phyloP scores from a whole-genome alignment of 805 yeast genomes.

The Candida maris region DNA sequence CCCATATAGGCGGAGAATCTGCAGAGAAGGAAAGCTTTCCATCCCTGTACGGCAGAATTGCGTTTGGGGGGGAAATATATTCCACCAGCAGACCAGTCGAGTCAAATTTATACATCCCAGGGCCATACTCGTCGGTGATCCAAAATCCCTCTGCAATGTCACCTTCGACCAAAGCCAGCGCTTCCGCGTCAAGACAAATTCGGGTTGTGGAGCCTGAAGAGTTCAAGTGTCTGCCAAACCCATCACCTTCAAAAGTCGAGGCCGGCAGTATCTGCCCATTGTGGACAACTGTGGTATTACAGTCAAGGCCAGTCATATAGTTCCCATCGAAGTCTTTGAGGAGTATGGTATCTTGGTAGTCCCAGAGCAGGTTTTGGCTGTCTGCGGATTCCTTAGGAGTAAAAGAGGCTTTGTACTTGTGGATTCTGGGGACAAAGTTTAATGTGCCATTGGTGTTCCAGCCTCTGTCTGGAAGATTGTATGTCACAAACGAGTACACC shows the following conservation, averaged over 20 bases:
- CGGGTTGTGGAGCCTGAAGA: conserved; percentile 21
- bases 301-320: conserved; percentile 29
- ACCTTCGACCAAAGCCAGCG: conserved; percentile 26
- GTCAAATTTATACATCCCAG: conserved; percentile 27
- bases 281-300: conserved; percentile 23
- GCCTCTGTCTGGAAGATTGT: conserved; percentile 33
- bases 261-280: conserved; percentile 30
- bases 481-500: conserved; percentile 27
- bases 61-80: conserved; percentile 28
- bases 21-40: conserved; percentile 25
- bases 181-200: conserved; percentile 31
- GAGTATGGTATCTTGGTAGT: conserved; percentile 27
- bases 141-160: conserved; percentile 31
- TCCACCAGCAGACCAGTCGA: conserved; percentile 25
- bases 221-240: conserved; percentile 26
- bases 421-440: conserved; percentile 26
- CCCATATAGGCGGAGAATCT: conserved; percentile 27
- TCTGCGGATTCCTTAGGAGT: conserved; percentile 22
- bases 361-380: conserved; percentile 25
- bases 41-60: conserved; percentile 27
- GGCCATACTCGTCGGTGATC: conserved; percentile 34
- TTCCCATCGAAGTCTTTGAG: conserved; percentile 30
- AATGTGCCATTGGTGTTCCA: conserved; percentile 32
- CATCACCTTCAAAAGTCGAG: conserved; percentile 27
- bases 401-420: conserved; percentile 22